Evolutionary conservation across 192 early-diverging fungal genomes (phyloP).

Genomic region (Mortierella antarctica): DNA sequence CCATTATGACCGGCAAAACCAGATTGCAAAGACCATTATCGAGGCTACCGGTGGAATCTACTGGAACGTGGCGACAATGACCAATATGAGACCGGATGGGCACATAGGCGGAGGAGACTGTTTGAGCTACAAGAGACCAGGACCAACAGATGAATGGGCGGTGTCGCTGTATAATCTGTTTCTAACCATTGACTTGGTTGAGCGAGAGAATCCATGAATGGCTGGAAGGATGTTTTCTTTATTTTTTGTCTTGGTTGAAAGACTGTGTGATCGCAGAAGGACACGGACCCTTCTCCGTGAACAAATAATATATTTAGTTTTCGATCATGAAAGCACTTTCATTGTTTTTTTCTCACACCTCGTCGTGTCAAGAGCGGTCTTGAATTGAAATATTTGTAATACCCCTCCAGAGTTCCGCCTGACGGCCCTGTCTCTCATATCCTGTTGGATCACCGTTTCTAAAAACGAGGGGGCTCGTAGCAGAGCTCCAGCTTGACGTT

Average conservation of each 20-base stretch:
- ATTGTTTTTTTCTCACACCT: not conserved
- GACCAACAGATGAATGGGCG: constrained; percentile 64
- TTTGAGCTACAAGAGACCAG: constrained; percentile 66
- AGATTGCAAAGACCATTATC: constrained; percentile 60
- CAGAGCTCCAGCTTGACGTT: constrained; percentile 47
- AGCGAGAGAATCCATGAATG: not conserved
- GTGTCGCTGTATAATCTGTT: constrained; percentile 52
- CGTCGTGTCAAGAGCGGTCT: too few species aligned
- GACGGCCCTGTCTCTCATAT: too few species aligned
- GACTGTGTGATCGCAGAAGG: too few species aligned
- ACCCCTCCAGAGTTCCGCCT: too few species aligned
- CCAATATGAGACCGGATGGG: constrained; percentile 60
- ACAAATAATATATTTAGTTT: not conserved
- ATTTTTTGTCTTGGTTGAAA: not conserved
- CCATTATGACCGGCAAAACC: constrained; percentile 61
- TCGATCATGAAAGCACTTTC: not conserved
- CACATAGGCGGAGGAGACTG: constrained; percentile 69
- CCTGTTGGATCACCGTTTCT: not conserved
- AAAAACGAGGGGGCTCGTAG: not conserved
- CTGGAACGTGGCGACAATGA: constrained; percentile 60
- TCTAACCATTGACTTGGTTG: constrained; percentile 32
- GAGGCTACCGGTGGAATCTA: constrained; percentile 64
- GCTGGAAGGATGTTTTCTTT: not conserved
- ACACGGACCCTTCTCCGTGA: too few species aligned
- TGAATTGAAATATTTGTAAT: too few species aligned